These are phyloP conservation scores for Pseudisothecium myosuroides DNA, from an alignment of 225 moss, liverwort and hornwort species.

Conservation along the genomic window DNA sequence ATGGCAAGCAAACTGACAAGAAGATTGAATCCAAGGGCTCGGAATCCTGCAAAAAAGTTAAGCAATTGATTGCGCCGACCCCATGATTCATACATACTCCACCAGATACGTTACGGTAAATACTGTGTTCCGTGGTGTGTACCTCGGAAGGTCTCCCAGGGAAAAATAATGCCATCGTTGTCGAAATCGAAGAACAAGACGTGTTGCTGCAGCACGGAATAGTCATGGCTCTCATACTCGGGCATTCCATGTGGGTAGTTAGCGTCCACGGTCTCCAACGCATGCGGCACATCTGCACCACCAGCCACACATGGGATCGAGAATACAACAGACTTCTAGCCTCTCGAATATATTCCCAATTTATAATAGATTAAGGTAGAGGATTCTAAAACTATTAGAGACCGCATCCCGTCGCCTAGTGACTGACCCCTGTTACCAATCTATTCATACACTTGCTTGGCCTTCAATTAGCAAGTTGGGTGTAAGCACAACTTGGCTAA, in stretches of 20 bases:
- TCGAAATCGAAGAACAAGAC: slow-evolving; percentile 52
- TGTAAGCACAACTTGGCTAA: not conserved
- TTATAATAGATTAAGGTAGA: not conserved
- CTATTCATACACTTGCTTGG: not conserved
- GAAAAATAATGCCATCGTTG: slow-evolving; percentile 44
- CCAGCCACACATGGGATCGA: not conserved
- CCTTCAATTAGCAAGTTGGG: not conserved
- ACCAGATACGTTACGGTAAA: not conserved
- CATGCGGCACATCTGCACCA: slow-evolving; percentile 40
- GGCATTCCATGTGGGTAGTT: slow-evolving; percentile 34
- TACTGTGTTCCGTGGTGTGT: not conserved
- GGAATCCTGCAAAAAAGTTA: slow-evolving; percentile 24
- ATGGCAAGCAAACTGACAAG: slow-evolving; percentile 1
- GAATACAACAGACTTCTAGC: not conserved
- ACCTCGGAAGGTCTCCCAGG: slow-evolving; percentile 60
- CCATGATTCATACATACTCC: not conserved
- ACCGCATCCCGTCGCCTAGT: not conserved
- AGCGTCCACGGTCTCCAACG: slow-evolving; percentile 33
- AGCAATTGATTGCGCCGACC: not conserved
- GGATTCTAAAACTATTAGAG: not conserved
- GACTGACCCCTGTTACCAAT: not conserved
- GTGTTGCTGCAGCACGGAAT: slow-evolving; percentile 63
- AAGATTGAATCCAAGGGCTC: slow-evolving; percentile 34
- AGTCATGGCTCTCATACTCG: slow-evolving; percentile 4
- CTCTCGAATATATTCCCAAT: not conserved